Conservation (phyloP, 2,329 filamentous ascomycete genomes). For the Trichoderma sp. region DNA sequence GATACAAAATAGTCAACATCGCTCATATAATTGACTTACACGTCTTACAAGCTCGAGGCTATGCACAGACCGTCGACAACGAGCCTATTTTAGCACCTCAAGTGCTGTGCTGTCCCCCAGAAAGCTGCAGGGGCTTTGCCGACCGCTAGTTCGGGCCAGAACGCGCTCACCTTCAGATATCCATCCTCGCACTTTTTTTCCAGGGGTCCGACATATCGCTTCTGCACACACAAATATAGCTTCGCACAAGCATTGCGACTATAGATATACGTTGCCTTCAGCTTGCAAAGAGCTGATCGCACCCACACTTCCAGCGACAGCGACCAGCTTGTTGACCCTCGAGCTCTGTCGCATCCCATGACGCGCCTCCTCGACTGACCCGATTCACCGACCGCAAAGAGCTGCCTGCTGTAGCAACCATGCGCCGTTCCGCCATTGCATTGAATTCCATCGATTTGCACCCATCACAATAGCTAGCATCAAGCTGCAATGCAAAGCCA, state of each 20-base stretch:
- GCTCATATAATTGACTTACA: neutral
- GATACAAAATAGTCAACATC: neutral
- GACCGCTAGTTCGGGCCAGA: slow-evolving; percentile 22
- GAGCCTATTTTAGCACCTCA: neutral
- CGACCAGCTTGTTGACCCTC: neutral
- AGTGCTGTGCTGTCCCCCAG: neutral
- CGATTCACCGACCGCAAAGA: slow-evolving; percentile 5
- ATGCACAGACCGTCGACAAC: slow-evolving; percentile 9
- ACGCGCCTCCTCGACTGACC: slow-evolving; percentile 21
- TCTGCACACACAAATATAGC: neutral
- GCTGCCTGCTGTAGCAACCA: slow-evolving; percentile 1
- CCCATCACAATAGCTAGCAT: neutral
- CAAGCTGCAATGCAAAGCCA: slow-evolving; percentile 33
- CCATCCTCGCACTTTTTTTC: neutral
- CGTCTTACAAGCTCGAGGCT: neutral
- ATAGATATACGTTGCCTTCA: neutral
- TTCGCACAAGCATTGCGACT: neutral
- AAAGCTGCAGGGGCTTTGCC: slow-evolving; percentile 7
- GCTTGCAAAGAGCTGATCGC: neutral
- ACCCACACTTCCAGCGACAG: neutral
- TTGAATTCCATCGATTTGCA: neutral
- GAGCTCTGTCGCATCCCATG: slow-evolving; percentile 20
- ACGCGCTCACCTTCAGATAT: slow-evolving; percentile 15
- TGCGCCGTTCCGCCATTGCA: slow-evolving; percentile 15
- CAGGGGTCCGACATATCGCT: neutral